phyloP scores from a whole-genome alignment of 1,284 basidiomycete species.

The Schizophyllum commune region DNA sequence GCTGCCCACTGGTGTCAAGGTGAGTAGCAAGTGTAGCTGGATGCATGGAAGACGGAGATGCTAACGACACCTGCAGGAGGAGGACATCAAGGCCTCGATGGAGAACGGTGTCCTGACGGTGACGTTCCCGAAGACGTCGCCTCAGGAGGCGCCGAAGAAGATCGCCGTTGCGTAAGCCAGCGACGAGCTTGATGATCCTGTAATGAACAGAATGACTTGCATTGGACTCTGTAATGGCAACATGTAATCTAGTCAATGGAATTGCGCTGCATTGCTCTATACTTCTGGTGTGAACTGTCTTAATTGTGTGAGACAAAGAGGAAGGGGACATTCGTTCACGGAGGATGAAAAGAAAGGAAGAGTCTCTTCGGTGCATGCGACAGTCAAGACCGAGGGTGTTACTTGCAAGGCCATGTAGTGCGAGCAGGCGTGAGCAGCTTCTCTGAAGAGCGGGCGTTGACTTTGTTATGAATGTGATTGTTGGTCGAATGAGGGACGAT shows the following conservation, averaged over 20 bases:
- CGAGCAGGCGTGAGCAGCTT: neutral
- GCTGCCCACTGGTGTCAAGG: slow-evolving; percentile 42
- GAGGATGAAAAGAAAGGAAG: too few relatives aligned
- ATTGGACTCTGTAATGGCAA: neutral
- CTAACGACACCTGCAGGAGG: slow-evolving; percentile 7
- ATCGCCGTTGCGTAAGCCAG: neutral
- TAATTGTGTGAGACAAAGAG: too few relatives aligned
- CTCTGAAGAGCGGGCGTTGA: neutral
- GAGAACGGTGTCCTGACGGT: slow-evolving; percentile 3
- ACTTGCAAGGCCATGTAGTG: too few relatives aligned
- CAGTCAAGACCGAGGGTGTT: too few relatives aligned
- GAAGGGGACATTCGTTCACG: too few relatives aligned
- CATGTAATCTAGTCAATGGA: neutral
- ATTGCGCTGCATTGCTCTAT: too few relatives aligned
- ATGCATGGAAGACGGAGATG: neutral
- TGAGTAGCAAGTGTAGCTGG: too few relatives aligned
- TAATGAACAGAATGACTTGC: neutral
- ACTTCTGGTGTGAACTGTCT: too few relatives aligned
- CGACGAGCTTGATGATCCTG: neutral
- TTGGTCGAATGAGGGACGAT: neutral
- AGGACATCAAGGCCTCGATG: slow-evolving; percentile 14
- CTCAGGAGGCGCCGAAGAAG: slow-evolving; percentile 3
- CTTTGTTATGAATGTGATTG: neutral
- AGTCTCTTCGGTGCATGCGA: too few relatives aligned
- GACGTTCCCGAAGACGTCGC: slow-evolving; percentile 2